Evolutionary conservation across 2,329 filamentous ascomycete species (phyloP), one percentile per base, ranked within the genome.

Genomic region (Cladorrhinum sp.): DNA sequence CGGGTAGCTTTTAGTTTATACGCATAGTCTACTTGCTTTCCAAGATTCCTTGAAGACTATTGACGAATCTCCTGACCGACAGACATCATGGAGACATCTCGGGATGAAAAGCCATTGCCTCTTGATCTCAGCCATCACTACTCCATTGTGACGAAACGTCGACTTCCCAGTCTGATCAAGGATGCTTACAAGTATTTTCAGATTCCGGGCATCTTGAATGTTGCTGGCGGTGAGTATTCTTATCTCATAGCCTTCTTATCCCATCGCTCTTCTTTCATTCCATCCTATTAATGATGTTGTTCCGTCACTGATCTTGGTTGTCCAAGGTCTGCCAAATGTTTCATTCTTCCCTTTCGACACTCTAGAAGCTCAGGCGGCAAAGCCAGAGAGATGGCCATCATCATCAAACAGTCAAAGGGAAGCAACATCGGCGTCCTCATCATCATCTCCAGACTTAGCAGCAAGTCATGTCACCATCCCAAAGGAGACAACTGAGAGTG

Each of bases 301-400:
- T 45, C 38, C 50, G 50, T 59, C 25, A 52, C 54, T 36, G 20
- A 45, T 27, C 20, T 32, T 29, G 20, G 18, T 41, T n/a, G 13
- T 13, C 38, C 10, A 36, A 93, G 91, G 91, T 62, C 83, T 96
- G 22, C 93, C 93, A 16, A 88, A 95, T 74, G 80, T 88, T 41
- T 83, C 83, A 60, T 91, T 91, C 76, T 97, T 97, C 71, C 93
- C 93, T 8, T 96, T 90, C 75, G 92, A 97, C 69, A 95, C 92
- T 0, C 85, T 97, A 64, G 91, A 96, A 75, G 91, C 92, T 45
- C 86, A 89, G 65, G 85, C 89, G 63, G 91, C 91, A 29, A 83
- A 85, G 63, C 87, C 91, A 7, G 79, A 89, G 65, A 85, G 92
- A 73, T 95, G 90, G 81, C 81, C 83, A 32, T 89, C 89, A 1